Conservation (phyloP, 192 early-diverging fungal species). For the Radiomyces spectabilis region DNA sequence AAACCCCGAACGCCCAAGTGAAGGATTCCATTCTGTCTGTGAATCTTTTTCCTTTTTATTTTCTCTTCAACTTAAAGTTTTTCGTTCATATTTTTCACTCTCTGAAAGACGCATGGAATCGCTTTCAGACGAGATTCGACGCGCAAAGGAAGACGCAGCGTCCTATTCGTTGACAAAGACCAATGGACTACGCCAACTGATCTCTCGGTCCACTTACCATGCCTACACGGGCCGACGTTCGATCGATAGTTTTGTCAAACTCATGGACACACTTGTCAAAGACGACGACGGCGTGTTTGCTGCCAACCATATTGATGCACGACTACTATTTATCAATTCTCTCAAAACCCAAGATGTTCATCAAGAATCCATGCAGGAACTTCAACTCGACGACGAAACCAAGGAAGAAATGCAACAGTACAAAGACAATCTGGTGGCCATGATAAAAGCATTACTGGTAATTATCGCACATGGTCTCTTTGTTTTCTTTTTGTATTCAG, state of each 20-base stretch:
- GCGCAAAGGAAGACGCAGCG: background rate
- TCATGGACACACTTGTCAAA: constrained; percentile 5
- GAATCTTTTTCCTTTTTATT: no score
- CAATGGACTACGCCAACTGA: constrained; percentile 5
- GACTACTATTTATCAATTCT: constrained; percentile 14
- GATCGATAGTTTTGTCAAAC: constrained; percentile 6
- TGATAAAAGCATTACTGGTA: constrained; percentile 18
- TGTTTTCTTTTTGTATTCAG: background rate
- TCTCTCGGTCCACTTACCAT: background rate
- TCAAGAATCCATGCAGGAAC: constrained; percentile 13
- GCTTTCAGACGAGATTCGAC: background rate
- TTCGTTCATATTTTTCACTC: no score
- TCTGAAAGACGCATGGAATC: no score
- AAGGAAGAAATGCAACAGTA: background rate
- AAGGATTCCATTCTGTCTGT: no score
- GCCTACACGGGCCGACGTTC: constrained; percentile 11
- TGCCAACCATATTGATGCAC: constrained; percentile 1
- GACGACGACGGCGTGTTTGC: constrained; percentile 15
- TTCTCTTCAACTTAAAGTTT: no score
- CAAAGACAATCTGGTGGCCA: constrained; percentile 5
- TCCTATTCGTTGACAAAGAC: background rate
- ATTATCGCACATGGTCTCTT: background rate
- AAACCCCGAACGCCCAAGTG: no score
- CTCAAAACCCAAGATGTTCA: constrained; percentile 12
- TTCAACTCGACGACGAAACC: background rate